phyloP scores from a whole-genome alignment of 2,329 filamentous ascomycete species.

The Aspergillus niger region DNA sequence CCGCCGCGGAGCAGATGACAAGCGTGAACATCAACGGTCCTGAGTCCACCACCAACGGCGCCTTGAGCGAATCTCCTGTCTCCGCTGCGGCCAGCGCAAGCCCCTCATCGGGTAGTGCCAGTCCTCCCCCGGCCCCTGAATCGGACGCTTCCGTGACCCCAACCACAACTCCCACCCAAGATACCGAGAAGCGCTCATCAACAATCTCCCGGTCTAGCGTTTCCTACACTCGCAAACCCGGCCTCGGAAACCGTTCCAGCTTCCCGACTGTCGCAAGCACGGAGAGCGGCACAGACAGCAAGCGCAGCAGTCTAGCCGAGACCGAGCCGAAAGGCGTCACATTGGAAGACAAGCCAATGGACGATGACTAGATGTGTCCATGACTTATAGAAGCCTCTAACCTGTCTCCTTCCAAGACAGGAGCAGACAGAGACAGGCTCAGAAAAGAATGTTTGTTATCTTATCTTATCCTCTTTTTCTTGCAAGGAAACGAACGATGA shows the following conservation, averaged over 20 bases:
- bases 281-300: conserved; percentile 33
- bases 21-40: conserved; percentile 27
- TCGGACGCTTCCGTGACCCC: conserved; percentile 39
- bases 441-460: background rate
- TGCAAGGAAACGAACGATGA: background rate
- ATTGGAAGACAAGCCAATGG: conserved; percentile 75
- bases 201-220: conserved; percentile 55
- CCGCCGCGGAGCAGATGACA: conserved; percentile 38
- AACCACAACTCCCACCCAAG: conserved; percentile 31
- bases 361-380: conserved; percentile 50
- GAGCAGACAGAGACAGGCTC: background rate
- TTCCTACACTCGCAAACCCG: conserved; percentile 51
- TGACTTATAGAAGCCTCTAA: background rate
- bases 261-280: conserved; percentile 29
- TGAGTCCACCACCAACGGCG: conserved; percentile 48
- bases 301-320: conserved; percentile 39
- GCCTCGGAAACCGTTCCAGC: conserved; percentile 48
- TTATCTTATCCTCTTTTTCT: background rate
- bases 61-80: conserved; percentile 35
- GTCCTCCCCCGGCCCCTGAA: conserved; percentile 33
- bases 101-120: conserved; percentile 30
- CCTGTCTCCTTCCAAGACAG: background rate
- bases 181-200: conserved; percentile 66
- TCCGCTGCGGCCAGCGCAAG: conserved; percentile 25
- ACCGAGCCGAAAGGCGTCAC: conserved; percentile 59